Base-by-base conservation (phyloP, 2,329 filamentous ascomycete genomes). In the Sporothrix sp. region DNA sequence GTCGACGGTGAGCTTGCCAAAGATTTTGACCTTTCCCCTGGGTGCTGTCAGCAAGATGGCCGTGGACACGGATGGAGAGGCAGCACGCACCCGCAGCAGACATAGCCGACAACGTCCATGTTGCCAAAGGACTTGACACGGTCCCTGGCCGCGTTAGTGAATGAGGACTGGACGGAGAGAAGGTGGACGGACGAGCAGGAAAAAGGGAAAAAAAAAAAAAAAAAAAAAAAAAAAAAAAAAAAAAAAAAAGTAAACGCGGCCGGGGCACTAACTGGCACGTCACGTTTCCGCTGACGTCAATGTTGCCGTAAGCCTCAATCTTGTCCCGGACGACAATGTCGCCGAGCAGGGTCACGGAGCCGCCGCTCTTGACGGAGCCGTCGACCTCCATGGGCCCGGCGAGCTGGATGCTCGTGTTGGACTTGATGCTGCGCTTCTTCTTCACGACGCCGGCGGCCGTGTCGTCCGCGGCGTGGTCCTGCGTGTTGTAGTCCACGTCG, bases 51-150 rank as follows among this genome's bases (percentile, higher is more conserved):
- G 48, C 39, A 10, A 36, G 28, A 27, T 18, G 14, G 5, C 14
- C 9, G 16, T 36, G 33, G 10, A 13, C 11, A 20, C 4, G 14
- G 25, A 27, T 20, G 25, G 7, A 20, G n/a, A 16, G 13, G 10
- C 4, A 13, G 32, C 4, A 58, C 64, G 56, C 58, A 69, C 69
- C 60, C 65, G 52, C 66, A 66, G 28, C 62, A 57, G 25, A 69
- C 61, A 47, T 61, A 66, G 37, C 71, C 71, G 14, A 58, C 62
- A 36, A 73, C 60, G 38, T 64, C 58, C 18, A 74, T 68, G 55
- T 73, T 73, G 7, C 70, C 71, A 44, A 71, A 71, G 2, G 70
- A 69, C 54, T 73, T 73, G 53, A 74, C 63, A 43, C 63, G 65
- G 43, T 69, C 68, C 40, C 70, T 72, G 46, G 4, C 8, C 11